Percentiles rank a stretch among this genome's conserved stretches.
Evolutionary conservation across 768 basidiomycete genomes (phyloP).

Genomic region (Phaeolepiota aurea): DNA sequence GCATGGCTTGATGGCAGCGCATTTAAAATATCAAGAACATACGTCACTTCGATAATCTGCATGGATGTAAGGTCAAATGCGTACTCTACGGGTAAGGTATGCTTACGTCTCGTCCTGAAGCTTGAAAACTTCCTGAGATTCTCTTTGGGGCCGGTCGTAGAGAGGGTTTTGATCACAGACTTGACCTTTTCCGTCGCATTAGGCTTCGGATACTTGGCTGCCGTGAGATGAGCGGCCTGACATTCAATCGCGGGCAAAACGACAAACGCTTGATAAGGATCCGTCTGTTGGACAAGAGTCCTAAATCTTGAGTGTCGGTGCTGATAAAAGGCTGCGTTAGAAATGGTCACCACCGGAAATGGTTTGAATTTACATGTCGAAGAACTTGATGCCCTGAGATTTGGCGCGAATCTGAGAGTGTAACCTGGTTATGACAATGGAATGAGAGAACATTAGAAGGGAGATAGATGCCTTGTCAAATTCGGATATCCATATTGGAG

Average conservation of each 20-base stretch:
- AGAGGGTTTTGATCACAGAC: slow-evolving; percentile 58
- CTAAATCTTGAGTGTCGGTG: not conserved
- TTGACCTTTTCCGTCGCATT: slow-evolving; percentile 21
- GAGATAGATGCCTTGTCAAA: slow-evolving; percentile 62
- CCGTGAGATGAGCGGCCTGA: not conserved
- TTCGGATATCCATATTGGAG: slow-evolving; percentile 79
- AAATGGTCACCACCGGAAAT: slow-evolving; percentile 20
- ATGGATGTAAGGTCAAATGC: slow-evolving; percentile 6
- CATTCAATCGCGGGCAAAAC: not conserved
- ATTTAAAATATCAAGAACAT: slow-evolving; percentile 3
- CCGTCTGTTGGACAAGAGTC: not conserved
- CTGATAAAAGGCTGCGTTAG: slow-evolving; percentile 18
- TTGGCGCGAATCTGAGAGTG: slow-evolving; percentile 66
- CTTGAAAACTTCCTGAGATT: slow-evolving; percentile 61
- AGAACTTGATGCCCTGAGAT: slow-evolving; percentile 62
- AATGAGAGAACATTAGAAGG: slow-evolving; percentile 2
- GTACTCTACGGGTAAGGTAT: slow-evolving; percentile 3
- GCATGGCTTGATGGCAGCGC: not conserved
- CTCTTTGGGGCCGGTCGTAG: slow-evolving; percentile 52
- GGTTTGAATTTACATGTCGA: slow-evolving; percentile 53
- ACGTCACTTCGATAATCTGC: slow-evolving; percentile 57
- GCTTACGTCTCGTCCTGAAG: slow-evolving; percentile 68
- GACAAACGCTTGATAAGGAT: not conserved
- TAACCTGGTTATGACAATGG: slow-evolving; percentile 1
- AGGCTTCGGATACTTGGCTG: not conserved